These are phyloP conservation scores for Pontederia crassipes DNA, from an alignment of 176 grass and related monocot genomes.

Conservation along the genomic window DNA sequence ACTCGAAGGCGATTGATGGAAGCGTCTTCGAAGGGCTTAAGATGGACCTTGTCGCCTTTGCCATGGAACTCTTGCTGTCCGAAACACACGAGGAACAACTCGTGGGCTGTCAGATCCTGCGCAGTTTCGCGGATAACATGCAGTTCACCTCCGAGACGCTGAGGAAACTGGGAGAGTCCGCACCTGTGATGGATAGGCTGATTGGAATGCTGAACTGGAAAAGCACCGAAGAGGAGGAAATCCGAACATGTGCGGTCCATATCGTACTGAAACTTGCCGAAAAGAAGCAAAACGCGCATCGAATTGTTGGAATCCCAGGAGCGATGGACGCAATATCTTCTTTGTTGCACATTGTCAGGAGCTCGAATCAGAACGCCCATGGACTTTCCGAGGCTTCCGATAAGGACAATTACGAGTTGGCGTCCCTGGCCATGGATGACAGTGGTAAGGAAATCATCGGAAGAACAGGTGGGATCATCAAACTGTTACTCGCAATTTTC, in stretches of 20 bases:
- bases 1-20: constrained; percentile 12
- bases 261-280: constrained; percentile 8
- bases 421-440: constrained; percentile 16
- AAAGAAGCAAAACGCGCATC: constrained; percentile 3
- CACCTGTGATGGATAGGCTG: constrained; percentile 9
- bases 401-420: not conserved
- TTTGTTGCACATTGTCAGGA: not conserved
- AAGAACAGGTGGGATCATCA: constrained; percentile 14
- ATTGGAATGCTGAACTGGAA: constrained; percentile 26
- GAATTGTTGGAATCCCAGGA: constrained; percentile 19
- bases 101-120: constrained; percentile 2
- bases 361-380: not conserved
- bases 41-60: constrained; percentile 25
- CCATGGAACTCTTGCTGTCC: constrained; percentile 15
- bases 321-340: constrained; percentile 22
- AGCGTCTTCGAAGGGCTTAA: constrained; percentile 21
- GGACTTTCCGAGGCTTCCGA: not conserved
- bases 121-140: not conserved
- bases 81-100: not conserved
- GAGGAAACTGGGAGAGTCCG: constrained; percentile 8
- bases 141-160: constrained; percentile 5
- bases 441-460: constrained; percentile 18
- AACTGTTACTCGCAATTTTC: constrained; percentile 18
- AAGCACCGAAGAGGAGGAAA: not conserved
- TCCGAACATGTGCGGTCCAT: constrained; percentile 1